Percentiles rank a stretch among this genome's conserved stretches.
These are phyloP conservation scores for Fistulifera pelliculosa DNA, from an alignment of 108 stramenopile species.

Conservation along the genomic window DNA sequence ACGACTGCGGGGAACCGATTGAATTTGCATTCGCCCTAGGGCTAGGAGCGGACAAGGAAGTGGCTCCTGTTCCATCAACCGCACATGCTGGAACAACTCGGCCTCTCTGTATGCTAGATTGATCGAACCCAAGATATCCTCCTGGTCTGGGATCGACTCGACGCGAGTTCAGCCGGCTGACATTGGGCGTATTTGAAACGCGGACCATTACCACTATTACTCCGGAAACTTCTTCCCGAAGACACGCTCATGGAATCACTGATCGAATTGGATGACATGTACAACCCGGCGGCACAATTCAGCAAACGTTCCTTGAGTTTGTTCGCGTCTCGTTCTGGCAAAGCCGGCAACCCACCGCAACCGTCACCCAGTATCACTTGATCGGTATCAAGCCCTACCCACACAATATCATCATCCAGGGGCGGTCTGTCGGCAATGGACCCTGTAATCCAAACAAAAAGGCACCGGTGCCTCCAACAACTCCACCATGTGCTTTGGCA, in stretches of 20 bases:
- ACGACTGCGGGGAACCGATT: neutral
- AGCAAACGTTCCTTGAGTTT: conserved; percentile 54
- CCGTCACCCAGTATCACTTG: conserved; percentile 34
- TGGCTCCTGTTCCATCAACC: neutral
- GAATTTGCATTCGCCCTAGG: neutral
- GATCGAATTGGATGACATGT: conserved; percentile 14
- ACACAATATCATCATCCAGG: conserved; percentile 40
- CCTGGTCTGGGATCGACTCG: no score
- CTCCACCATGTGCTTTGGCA: conserved; percentile 73
- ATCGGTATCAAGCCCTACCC: conserved; percentile 78
- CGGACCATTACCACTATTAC: no score
- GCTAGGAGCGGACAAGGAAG: neutral
- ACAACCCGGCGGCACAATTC: conserved; percentile 34
- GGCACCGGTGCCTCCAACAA: conserved; percentile 87
- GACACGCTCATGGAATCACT: neutral
- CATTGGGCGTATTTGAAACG: no score
- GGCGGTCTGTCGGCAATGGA: conserved; percentile 37
- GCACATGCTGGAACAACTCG: no score
- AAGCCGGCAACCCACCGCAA: conserved; percentile 22
- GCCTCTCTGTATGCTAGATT: no score
- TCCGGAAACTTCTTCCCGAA: no score
- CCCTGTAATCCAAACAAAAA: conserved; percentile 71
- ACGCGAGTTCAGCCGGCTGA: no score
- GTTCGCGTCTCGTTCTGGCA: conserved; percentile 50
- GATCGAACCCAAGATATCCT: no score